Evolutionary conservation across 176 grass and related monocot genomes (phyloP).

Genomic region (Paspalum notatum): DNA sequence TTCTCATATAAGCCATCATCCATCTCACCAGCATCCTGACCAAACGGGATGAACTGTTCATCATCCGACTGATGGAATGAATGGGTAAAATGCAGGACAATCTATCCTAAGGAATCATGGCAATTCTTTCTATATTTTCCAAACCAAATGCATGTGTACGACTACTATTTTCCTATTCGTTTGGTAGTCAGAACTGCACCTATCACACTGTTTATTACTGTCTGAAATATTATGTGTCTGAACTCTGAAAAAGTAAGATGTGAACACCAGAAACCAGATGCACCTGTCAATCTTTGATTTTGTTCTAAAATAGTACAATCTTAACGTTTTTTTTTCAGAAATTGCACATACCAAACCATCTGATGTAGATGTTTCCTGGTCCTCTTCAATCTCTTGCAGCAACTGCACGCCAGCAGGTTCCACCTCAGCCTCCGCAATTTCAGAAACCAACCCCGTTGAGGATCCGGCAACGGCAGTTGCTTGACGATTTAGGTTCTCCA

Average conservation of each 20-base stretch:
- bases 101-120: neutral
- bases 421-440: neutral
- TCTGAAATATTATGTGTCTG: neutral
- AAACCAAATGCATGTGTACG: neutral
- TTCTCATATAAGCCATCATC: constrained; percentile 47
- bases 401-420: constrained; percentile 17
- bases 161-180: neutral
- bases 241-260: neutral
- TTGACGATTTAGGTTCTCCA: neutral
- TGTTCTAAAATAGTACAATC: too few relatives aligned
- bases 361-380: neutral
- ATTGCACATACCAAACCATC: constrained; percentile 44
- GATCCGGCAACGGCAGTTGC: neutral
- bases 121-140: too few relatives aligned
- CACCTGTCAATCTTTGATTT: neutral
- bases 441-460: neutral
- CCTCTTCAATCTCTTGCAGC: constrained; percentile 27
- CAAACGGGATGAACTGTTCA: neutral
- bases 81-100: neutral
- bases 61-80: neutral
- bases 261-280: neutral
- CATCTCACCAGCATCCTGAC: constrained; percentile 41
- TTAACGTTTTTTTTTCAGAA: neutral
- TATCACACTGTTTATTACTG: neutral
- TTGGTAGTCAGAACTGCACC: neutral